Evolutionary conservation across 331 rosid species (phyloP).

Genomic region (Spiraea crenata): DNA sequence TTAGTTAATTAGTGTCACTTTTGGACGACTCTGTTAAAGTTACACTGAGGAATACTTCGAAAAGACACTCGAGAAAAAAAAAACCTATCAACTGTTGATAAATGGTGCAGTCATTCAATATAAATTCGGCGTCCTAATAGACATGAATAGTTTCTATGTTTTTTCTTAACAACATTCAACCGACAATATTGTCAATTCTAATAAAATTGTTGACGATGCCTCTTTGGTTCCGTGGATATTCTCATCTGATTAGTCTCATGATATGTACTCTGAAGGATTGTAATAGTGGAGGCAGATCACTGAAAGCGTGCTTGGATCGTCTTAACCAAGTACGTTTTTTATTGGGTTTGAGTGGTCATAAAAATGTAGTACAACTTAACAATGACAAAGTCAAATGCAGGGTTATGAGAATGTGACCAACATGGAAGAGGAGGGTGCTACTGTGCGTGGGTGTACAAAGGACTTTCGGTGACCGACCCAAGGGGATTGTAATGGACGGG

Average conservation of each 20-base stretch:
- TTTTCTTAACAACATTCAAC: no score
- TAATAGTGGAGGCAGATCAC: constrained; percentile 50
- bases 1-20: no score
- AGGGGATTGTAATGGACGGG: not conserved
- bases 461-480: constrained; percentile 50
- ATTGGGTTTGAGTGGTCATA: not conserved
- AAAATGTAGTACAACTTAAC: not conserved
- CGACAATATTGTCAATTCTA: no score
- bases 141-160: no score
- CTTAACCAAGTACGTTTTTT: constrained; percentile 36
- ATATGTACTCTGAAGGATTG: constrained; percentile 28
- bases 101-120: no score
- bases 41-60: no score
- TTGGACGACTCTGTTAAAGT: no score
- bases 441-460: constrained; percentile 72
- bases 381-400: constrained; percentile 17
- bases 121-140: no score
- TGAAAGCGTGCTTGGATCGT: constrained; percentile 42
- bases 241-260: not conserved
- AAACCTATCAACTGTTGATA: no score
- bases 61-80: no score
- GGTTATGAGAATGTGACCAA: constrained; percentile 52
- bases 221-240: not conserved
- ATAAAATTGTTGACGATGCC: no score
- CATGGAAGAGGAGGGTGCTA: constrained; percentile 61